Evolutionary conservation across 2,329 filamentous ascomycete species (phyloP), one percentile per base, ranked within the genome.

Genomic region (Scedosporium dehoogii): DNA sequence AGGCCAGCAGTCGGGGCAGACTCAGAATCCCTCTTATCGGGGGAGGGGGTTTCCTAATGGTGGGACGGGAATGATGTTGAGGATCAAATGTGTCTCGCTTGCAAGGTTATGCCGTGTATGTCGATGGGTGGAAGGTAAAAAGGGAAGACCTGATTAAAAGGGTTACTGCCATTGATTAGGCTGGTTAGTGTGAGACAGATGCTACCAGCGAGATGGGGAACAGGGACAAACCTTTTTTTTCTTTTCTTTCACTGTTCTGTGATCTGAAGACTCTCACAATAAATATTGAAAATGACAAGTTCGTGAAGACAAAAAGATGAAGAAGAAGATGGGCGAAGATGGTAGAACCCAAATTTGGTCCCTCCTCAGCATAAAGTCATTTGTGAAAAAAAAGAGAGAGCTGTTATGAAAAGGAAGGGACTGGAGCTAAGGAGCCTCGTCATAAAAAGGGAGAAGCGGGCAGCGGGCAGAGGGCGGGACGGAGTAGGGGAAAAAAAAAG

Each of bases 21-120:
- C 14, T 16, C 14, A 42, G 14, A 38, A 18, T 38, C n/a, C 48
- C 33, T 57, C 25, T 61, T 61, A 61, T 61, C 60, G 60, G 60
- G 60, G 60, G 51, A 57, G 60, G 51, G 51, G 59, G 59, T n/a
- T 25, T 46, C 57, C 29, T 53, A 55, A 21, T 18, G 27, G 46
- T 61, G 59, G 46, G 59, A 55, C 59, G 18, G 46, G 58, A 53
- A n/a, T 48, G 27, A n/a, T 55, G 46, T 61, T 48, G 46, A 27
- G 42, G 58, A 53, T 38, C 33, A 38, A 38, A 38, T 38, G 33
- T 38, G 48, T 46, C 27, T 57, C 60, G 60, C 21, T 61, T 61
- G 48, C 60, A 57, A 57, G 59, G 60, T 61, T 61, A 61, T 57
- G 60, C 48, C 33, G 48, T 44, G 48, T 61, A 57, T 57, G 12